These are phyloP conservation scores for Metschnikowia colocasiae DNA, from an alignment of 805 yeast genomes.

Conservation along the genomic window DNA sequence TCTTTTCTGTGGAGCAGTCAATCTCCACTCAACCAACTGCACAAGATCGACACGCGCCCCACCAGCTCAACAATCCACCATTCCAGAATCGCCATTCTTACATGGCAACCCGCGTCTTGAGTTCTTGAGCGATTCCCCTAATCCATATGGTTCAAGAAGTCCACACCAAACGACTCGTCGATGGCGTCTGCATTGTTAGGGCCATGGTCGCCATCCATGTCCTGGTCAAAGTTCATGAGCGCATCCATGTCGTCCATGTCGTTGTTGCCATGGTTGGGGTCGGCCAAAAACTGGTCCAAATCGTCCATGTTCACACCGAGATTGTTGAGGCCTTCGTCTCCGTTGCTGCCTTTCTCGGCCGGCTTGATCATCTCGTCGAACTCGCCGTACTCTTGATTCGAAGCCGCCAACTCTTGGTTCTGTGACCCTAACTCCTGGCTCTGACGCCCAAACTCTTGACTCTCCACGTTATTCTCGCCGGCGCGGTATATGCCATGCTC, in stretches of 20 bases:
- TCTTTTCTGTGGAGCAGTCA: no score
- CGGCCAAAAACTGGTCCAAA: constrained; percentile 19
- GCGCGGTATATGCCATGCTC: background rate
- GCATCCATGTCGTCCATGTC: constrained; percentile 21
- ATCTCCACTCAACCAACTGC: no score
- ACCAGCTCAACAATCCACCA: no score
- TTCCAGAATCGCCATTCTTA: no score
- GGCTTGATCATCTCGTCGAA: constrained; percentile 5
- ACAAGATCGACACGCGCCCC: no score
- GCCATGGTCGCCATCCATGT: constrained; percentile 8
- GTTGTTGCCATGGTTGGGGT: constrained; percentile 11
- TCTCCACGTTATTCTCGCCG: background rate
- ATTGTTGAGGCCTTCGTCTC: constrained; percentile 1
- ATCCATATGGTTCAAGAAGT: constrained; percentile 33
- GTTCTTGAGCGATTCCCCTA: no score
- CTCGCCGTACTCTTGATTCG: constrained; percentile 4
- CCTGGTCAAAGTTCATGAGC: constrained; percentile 18
- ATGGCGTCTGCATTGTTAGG: constrained; percentile 12
- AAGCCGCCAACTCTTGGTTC: background rate
- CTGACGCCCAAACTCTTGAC: background rate
- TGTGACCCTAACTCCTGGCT: background rate
- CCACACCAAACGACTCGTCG: constrained; percentile 34
- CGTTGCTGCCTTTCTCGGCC: background rate
- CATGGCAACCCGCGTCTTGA: no score
- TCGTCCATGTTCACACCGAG: constrained; percentile 18